Percentiles rank a stretch among this genome's conserved stretches.
Evolutionary conservation across 371 early-diverging fungal species (phyloP).

Genomic region (Lichtheimia ramosa): DNA sequence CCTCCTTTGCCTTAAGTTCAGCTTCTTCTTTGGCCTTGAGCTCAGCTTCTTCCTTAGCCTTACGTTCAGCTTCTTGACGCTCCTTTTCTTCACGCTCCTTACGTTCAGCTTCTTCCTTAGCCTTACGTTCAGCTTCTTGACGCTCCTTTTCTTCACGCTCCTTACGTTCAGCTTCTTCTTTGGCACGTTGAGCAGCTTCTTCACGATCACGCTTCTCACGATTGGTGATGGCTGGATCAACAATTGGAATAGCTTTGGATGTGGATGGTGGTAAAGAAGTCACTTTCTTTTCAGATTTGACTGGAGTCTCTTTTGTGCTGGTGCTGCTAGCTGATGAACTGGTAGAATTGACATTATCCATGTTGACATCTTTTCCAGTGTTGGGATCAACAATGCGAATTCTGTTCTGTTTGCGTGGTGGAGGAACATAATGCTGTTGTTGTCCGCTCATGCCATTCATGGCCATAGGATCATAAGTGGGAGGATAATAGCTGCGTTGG

Average conservation of each 20-base stretch:
- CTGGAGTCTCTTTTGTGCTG: constrained; percentile 23
- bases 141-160: constrained; percentile 35
- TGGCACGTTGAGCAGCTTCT: constrained; percentile 41
- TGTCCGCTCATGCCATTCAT: background rate
- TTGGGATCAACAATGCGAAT: constrained; percentile 78
- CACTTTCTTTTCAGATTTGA: constrained; percentile 36
- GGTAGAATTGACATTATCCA: constrained; percentile 27
- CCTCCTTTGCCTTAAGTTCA: constrained; percentile 14
- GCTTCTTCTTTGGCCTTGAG: constrained; percentile 30
- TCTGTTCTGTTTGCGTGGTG: constrained; percentile 48
- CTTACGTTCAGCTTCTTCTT: constrained; percentile 43
- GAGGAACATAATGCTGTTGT: constrained; percentile 43
- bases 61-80: constrained; percentile 42
- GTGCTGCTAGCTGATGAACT: constrained; percentile 23
- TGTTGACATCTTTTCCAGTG: constrained; percentile 68
- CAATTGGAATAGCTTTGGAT: constrained; percentile 59
- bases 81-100: constrained; percentile 37
- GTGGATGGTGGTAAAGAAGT: constrained; percentile 39
- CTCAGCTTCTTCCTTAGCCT: constrained; percentile 35
- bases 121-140: constrained; percentile 43
- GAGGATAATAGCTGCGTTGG: constrained; percentile 21
- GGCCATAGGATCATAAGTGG: constrained; percentile 11
- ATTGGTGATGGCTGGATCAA: constrained; percentile 57
- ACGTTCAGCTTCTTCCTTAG: constrained; percentile 41
- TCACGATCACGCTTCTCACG: constrained; percentile 44